Evolutionary conservation across 208 protist species (phyloP), one percentile per base, ranked within the genome.

Genomic region (Angomonas desouzai): DNA sequence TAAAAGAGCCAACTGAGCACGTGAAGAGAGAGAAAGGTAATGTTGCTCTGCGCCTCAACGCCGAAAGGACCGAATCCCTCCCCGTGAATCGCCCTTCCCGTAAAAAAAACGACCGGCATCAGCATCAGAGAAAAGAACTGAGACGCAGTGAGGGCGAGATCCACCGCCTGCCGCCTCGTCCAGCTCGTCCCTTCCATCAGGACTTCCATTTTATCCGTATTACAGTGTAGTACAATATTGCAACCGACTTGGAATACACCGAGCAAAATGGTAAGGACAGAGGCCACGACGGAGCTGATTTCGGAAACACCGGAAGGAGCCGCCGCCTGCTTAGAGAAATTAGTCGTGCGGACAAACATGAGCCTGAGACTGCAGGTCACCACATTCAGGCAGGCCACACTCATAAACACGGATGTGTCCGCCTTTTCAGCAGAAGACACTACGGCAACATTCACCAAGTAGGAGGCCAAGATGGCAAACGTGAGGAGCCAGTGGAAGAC

Each of bases 1-100:
- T 85, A 93, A 20, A 79, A 70, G 3, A 81, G 62, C 72, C 72
- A 87, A 61, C 78, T 72, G 16, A 76, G 10, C 11, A 56, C 81
- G 29, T 93, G 87, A n/a, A 89, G 48, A 45, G 81, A 23, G 28
- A 91, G 36, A 60, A 87, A 83, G 28, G 71, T 53, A 6, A 72
- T 51, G 3, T 56, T 70, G 51, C 43, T 53, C 45, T 48, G 56
- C 72, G 70, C 27, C 64, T 58, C 22, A 34, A 40, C 16, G 45
- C 18, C 27, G 18, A 87, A 72, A 23, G 87, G 64, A 53, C 62
- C 64, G 53, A 84, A 89, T 3, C 49, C 48, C 1, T 76, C 74
- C 9, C 73, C 79, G 48, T 89, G 76, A 48, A 91, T 68, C 18
- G 79, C 59, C 6, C 63, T 64, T 2, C 81, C 85, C 10, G 66